phyloP scores from a whole-genome alignment of 2,329 filamentous ascomycete species.

The Fusarium chaquense region DNA sequence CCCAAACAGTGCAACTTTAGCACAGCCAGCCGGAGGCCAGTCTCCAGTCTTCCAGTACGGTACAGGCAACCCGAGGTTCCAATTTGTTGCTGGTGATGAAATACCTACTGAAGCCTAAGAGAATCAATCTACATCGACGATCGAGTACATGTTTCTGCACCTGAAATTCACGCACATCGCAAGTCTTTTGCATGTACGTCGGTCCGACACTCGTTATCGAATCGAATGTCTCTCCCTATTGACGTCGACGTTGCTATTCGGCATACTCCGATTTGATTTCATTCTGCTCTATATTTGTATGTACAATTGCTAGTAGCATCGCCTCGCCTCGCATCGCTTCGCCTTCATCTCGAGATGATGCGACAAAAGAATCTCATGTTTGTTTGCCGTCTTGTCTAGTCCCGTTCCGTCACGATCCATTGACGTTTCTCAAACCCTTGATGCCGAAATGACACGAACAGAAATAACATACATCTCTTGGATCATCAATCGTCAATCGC shows the following conservation, averaged over 20 bases:
- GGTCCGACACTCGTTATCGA: conserved; percentile 31
- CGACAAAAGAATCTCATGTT: not conserved
- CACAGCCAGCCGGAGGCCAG: not conserved
- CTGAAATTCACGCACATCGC: not conserved
- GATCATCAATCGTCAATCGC: conserved; percentile 17
- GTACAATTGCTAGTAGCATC: conserved; percentile 4
- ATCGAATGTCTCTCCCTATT: not conserved
- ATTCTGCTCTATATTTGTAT: not conserved
- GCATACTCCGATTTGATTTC: conserved; percentile 16
- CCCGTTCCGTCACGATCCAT: conserved; percentile 23
- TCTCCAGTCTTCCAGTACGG: too few species aligned
- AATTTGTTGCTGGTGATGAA: not conserved
- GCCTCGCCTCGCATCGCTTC: not conserved
- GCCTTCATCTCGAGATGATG: conserved; percentile 6
- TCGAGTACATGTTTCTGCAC: conserved; percentile 9
- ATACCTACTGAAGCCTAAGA: conserved; percentile 23
- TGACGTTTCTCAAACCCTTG: conserved; percentile 8
- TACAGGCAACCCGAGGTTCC: not conserved
- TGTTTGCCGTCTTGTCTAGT: conserved; percentile 21
- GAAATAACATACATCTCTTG: not conserved
- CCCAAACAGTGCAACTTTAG: conserved; percentile 24
- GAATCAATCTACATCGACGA: conserved; percentile 8
- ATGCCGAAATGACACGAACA: not conserved
- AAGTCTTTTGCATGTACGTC: conserved; percentile 14
- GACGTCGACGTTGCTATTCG: conserved; percentile 14